These are phyloP conservation scores for Trichoderma atrobrunneum DNA, from an alignment of 2,329 filamentous ascomycete species.

Conservation along the genomic window DNA sequence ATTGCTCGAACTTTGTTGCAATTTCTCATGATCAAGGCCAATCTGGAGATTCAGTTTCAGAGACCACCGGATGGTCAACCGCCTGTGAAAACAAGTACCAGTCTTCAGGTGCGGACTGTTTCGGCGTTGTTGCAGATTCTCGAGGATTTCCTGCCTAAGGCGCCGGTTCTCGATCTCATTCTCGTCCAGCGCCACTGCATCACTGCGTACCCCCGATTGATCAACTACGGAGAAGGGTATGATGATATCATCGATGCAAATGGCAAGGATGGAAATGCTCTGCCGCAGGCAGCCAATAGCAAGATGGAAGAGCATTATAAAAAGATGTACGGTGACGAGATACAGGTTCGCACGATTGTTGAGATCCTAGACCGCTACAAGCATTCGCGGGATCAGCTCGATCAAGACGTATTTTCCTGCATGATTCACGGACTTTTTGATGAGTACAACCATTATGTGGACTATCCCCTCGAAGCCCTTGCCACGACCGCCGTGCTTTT, in stretches of 20 bases:
- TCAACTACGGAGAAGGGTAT: constrained; percentile 92
- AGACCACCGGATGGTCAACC: constrained; percentile 63
- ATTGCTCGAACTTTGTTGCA: constrained; percentile 71
- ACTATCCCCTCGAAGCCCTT: constrained; percentile 93
- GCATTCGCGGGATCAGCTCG: constrained; percentile 73
- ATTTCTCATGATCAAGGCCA: constrained; percentile 81
- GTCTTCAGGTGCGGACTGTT: constrained; percentile 81
- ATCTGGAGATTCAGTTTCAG: constrained; percentile 73
- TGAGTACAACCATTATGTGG: constrained; percentile 91
- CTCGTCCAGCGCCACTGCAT: constrained; percentile 83
- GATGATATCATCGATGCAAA: constrained; percentile 90
- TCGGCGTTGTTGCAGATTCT: constrained; percentile 76
- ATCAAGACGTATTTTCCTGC: constrained; percentile 94
- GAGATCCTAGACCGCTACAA: constrained; percentile 84
- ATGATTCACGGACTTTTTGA: constrained; percentile 99
- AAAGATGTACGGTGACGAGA: constrained; percentile 92
- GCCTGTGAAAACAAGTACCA: constrained; percentile 60
- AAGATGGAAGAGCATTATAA: constrained; percentile 99
- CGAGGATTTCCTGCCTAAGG: constrained; percentile 63
- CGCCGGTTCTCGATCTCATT: constrained; percentile 66
- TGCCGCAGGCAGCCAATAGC: constrained; percentile 74
- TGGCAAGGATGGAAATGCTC: constrained; percentile 73
- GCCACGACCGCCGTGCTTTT: constrained; percentile 96
- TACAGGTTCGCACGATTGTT: constrained; percentile 82
- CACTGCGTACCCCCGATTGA: constrained; percentile 85